Percentiles rank a stretch among this genome's conserved stretches.
Conservation (phyloP, 1,284 basidiomycete species). For the Rhizopogon parksii region DNA sequence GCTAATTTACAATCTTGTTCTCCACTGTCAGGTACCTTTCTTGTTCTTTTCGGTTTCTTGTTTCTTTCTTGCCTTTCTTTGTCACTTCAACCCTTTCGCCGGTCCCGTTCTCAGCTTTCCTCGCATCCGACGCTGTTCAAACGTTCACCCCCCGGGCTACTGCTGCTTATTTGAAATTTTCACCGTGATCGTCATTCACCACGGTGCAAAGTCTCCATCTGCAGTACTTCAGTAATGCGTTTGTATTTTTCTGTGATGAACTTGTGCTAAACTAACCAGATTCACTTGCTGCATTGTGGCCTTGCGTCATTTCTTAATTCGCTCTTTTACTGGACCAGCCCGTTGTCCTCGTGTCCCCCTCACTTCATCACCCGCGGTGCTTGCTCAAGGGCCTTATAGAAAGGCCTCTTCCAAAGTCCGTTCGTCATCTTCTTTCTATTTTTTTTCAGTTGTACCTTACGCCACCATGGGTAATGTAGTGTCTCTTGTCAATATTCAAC, state of each 20-base stretch:
- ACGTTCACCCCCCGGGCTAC: background rate
- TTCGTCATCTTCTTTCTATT: slow-evolving; percentile 5
- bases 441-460: slow-evolving; percentile 10
- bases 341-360: slow-evolving; percentile 25
- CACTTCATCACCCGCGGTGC: slow-evolving; percentile 23
- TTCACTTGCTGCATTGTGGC: slow-evolving; percentile 9
- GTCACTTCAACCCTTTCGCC: background rate
- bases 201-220: slow-evolving; percentile 6
- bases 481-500: slow-evolving; percentile 29
- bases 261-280: slow-evolving; percentile 16
- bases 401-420: slow-evolving; percentile 21
- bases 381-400: slow-evolving; percentile 16
- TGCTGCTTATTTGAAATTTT: slow-evolving; percentile 7
- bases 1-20: slow-evolving; percentile 2
- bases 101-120: slow-evolving; percentile 4
- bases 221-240: slow-evolving; percentile 14
- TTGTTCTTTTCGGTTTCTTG: slow-evolving; percentile 10
- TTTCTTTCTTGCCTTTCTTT: background rate
- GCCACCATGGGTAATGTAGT: slow-evolving; percentile 27
- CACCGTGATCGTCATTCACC: slow-evolving; percentile 3
- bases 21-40: slow-evolving; percentile 1
- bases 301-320: slow-evolving; percentile 23
- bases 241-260: slow-evolving; percentile 11
- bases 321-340: slow-evolving; percentile 16
- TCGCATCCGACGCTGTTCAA: slow-evolving; percentile 14